A percentile compares a stretch with the other conserved stretches of the same genome.
These are phyloP conservation scores for Pyricularia sp. DNA, from an alignment of 2,329 filamentous ascomycete species.

Conservation along the genomic window DNA sequence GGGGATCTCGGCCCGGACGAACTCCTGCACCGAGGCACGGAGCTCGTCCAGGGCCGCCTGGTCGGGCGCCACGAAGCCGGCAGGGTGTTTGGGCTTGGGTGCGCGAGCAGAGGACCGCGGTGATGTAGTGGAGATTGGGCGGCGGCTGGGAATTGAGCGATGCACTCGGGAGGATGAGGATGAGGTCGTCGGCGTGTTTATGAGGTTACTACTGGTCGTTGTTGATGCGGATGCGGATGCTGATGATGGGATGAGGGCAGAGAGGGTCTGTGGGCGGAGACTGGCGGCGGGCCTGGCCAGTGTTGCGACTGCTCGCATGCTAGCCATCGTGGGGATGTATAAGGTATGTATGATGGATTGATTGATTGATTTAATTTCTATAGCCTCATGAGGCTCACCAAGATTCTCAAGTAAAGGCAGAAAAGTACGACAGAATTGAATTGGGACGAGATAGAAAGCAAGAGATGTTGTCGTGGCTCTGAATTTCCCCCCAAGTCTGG, in stretches of 20 bases:
- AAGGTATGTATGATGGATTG: neutral
- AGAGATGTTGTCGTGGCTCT: neutral
- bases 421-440: neutral
- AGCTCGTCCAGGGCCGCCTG: constrained; percentile 66
- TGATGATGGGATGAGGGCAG: neutral
- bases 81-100: constrained; percentile 33
- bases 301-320: constrained; percentile 21
- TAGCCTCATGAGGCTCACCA: neutral
- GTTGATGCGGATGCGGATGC: constrained; percentile 4
- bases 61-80: constrained; percentile 55
- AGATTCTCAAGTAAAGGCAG: neutral
- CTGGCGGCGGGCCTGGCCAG: constrained; percentile 16
- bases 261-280: constrained; percentile 9
- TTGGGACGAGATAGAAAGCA: neutral
- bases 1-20: constrained; percentile 75
- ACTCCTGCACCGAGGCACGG: constrained; percentile 75
- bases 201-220: neutral
- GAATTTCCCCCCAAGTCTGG: neutral
- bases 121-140: constrained; percentile 7
- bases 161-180: neutral
- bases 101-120: neutral
- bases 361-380: neutral
- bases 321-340: constrained; percentile 20
- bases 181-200: constrained; percentile 10
- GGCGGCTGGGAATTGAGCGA: neutral